Conservation (phyloP, 495 filamentous ascomycete species). For the Penicillium cinerascens region DNA sequence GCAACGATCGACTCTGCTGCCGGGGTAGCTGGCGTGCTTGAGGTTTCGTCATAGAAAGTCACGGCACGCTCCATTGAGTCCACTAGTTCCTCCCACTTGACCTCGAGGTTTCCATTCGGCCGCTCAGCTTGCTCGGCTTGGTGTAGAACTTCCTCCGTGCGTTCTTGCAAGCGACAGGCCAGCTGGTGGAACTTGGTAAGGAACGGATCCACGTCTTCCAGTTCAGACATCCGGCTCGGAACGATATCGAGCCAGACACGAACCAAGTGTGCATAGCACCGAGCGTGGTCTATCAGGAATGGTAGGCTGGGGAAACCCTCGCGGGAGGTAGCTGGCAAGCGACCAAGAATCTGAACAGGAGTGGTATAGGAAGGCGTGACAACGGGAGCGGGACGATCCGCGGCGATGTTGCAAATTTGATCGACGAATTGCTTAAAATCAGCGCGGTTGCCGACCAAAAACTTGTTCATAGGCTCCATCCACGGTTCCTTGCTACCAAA, state of each 20-base stretch:
- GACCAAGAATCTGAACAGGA: slow-evolving; percentile 82
- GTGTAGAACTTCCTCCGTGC: slow-evolving; percentile 68
- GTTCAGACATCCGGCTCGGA: slow-evolving; percentile 31
- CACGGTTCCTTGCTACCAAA: slow-evolving; percentile 95
- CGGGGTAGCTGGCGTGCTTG: slow-evolving; percentile 39
- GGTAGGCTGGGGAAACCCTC: slow-evolving; percentile 95
- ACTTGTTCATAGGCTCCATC: slow-evolving; percentile 98
- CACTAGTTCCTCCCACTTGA: slow-evolving; percentile 70
- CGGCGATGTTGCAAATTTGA: slow-evolving; percentile 75
- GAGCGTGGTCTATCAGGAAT: slow-evolving; percentile 87
- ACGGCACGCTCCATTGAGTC: slow-evolving; percentile 60
- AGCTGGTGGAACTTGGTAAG: slow-evolving; percentile 66
- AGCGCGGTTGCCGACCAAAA: slow-evolving; percentile 45
- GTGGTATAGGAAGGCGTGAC: slow-evolving; percentile 89
- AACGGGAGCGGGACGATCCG: slow-evolving; percentile 57
- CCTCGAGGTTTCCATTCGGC: slow-evolving; percentile 54
- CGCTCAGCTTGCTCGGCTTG: slow-evolving; percentile 69
- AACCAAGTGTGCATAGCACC: slow-evolving; percentile 84
- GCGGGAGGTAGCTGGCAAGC: slow-evolving; percentile 73
- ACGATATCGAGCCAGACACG: slow-evolving; percentile 76
- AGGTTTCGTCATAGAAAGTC: slow-evolving; percentile 43
- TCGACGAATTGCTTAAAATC: slow-evolving; percentile 88
- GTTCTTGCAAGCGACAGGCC: slow-evolving; percentile 66
- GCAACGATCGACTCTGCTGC: slow-evolving; percentile 30
- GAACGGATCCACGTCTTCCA: slow-evolving; percentile 38